Evolutionary conservation across 495 filamentous ascomycete genomes (phyloP).

Genomic region (Amniculicola lignicola): DNA sequence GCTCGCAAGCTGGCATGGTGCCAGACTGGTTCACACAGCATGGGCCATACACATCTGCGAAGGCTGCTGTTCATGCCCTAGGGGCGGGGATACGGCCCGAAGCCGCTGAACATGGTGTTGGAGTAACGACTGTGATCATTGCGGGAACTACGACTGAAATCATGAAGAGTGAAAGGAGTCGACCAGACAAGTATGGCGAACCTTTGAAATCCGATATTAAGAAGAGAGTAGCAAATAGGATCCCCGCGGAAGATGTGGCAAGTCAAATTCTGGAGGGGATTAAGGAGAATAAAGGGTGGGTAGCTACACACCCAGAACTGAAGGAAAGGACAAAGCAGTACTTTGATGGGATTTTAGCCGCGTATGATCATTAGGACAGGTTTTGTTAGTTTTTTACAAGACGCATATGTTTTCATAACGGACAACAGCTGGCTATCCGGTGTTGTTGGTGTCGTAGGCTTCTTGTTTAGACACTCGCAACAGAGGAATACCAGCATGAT

Average conservation of each 20-base stretch:
- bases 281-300: constrained; percentile 22
- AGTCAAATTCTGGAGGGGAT: constrained; percentile 17
- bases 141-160: constrained; percentile 25
- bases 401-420: too few species aligned
- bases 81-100: constrained; percentile 18
- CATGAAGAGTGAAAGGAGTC: constrained; percentile 26
- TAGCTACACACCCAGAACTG: constrained; percentile 24
- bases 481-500: too few species aligned
- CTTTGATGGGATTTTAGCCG: constrained; percentile 26
- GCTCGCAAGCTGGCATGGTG: constrained; percentile 26
- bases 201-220: constrained; percentile 8
- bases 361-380: constrained; percentile 30
- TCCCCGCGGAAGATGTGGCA: constrained; percentile 18
- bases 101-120: constrained; percentile 18
- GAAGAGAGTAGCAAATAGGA: constrained; percentile 21
- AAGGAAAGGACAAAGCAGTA: constrained; percentile 26
- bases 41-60: constrained; percentile 25
- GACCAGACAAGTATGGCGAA: constrained; percentile 20
- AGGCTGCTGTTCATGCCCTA: constrained; percentile 19
- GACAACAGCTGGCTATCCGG: too few species aligned
- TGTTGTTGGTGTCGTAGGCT: too few species aligned
- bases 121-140: constrained; percentile 19
- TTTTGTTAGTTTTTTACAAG: too few species aligned
- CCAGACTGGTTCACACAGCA: constrained; percentile 24
- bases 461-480: too few species aligned